Evolutionary conservation across 306 rosid species (phyloP), one percentile per base, ranked within the genome.

Genomic region (Dicorynia guianensis): DNA sequence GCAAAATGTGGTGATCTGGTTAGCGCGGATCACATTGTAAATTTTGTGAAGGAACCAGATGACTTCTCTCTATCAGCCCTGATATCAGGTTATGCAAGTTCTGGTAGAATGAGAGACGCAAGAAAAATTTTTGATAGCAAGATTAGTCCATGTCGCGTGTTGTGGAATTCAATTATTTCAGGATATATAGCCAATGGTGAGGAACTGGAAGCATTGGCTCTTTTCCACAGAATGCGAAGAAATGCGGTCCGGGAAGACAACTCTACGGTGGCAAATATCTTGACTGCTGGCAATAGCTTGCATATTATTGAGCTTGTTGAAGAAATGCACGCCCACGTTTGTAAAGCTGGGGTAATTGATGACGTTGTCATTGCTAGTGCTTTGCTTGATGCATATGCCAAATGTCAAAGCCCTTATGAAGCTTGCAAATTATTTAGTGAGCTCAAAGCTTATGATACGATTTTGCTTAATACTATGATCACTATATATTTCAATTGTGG

Each of bases 61-160:
- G 94, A 90, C 15, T 93, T 87, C 76, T 93, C 97, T 75, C 38
- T 88, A 15, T 93, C 96, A n/a, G 89, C 96, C 75, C 39, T 93
- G 83, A 76, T 90, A 53, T 79, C 87, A 11, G 90, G 91, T 53
- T 93, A 78, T 77, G 96, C 88, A 36, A 85, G 76, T 64, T 85
- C 80, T 19, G 89, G 94, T 13, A 84, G 90, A 76, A 87, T 88
- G 91, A 20, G 53, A 19, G 97, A 90, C 30, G 97, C 97, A 15
- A 90, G 87, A 76, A 80, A 82, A 69, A 75, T 88, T 71, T 93
- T 93, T 67, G 79, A 87, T 50, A 44, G 63, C 6, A 89, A 36
- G 80, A 65, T 44, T 46, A 58, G 61, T 77, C 90, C 89, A 0
- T 82, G 87, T 84, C 34, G 62, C 61, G 89, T 81, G 25, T 40